Conservation (phyloP, 495 filamentous ascomycete genomes). For the Choiromyces venosus region DNA sequence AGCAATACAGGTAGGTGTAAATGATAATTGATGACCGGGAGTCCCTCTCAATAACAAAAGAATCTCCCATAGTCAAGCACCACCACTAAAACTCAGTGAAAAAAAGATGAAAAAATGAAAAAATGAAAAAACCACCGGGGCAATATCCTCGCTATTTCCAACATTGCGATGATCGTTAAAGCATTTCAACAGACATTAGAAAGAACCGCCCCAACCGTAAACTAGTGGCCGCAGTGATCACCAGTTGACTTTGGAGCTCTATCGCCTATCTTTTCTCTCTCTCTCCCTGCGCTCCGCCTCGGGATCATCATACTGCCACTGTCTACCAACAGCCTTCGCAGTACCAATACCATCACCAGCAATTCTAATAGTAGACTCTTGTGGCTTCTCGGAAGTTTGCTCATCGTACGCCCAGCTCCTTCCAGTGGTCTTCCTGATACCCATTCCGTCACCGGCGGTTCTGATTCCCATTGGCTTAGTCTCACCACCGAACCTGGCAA, state of each 20-base stretch:
- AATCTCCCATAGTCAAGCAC: not conserved
- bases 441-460: conserved; percentile 35
- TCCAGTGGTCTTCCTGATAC: conserved; percentile 29
- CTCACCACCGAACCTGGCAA: conserved; percentile 34
- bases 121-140: conserved; percentile 8
- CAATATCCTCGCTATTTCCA: conserved; percentile 15
- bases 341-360: conserved; percentile 72
- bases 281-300: conserved; percentile 31
- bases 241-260: conserved; percentile 8
- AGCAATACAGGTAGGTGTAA: not conserved
- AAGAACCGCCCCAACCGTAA: not conserved
- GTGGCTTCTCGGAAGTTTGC: not conserved
- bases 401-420: conserved; percentile 27
- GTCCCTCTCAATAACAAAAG: not conserved
- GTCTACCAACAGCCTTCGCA: conserved; percentile 54
- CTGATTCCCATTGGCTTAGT: conserved; percentile 21
- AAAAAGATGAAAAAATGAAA: not conserved
- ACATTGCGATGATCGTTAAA: conserved; percentile 10
- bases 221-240: conserved; percentile 18
- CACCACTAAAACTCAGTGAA: not conserved
- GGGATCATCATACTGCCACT: conserved; percentile 59
- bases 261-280: too few species aligned
- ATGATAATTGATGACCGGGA: not conserved
- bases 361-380: conserved; percentile 50
- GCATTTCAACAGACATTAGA: conserved; percentile 25